Evolutionary conservation across 2,329 filamentous ascomycete genomes (phyloP).

Genomic region (Colletotrichum sojae): DNA sequence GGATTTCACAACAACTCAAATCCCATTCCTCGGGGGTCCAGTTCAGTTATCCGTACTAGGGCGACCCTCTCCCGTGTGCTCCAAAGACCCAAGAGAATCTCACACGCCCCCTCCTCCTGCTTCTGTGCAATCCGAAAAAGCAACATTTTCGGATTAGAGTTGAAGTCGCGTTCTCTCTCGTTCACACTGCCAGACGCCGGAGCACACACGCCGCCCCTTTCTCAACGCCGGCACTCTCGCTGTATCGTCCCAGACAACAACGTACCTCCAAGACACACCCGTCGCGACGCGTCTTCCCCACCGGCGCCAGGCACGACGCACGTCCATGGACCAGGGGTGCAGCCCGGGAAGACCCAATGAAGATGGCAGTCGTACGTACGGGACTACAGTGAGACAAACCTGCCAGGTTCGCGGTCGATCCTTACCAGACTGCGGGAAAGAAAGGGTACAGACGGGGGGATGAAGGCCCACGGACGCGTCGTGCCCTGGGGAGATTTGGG

Average conservation of each 20-base stretch:
- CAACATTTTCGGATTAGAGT: constrained; percentile 35
- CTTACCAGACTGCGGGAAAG: constrained; percentile 21
- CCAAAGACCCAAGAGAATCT: background rate
- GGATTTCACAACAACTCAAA: constrained; percentile 38
- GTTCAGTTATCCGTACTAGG: background rate
- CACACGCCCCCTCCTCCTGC: background rate
- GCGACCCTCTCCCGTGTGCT: background rate
- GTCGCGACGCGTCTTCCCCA: constrained; percentile 29
- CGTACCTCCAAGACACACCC: constrained; percentile 21
- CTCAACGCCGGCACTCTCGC: constrained; percentile 32
- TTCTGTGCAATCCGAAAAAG: constrained; percentile 6
- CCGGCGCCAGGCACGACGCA: constrained; percentile 31
- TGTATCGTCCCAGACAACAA: constrained; percentile 1
- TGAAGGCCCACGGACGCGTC: background rate
- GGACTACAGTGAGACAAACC: constrained; percentile 17
- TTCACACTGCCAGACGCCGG: constrained; percentile 21
- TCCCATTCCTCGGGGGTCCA: constrained; percentile 29
- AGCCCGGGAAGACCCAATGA: constrained; percentile 4
- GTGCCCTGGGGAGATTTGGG: background rate
- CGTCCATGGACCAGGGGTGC: constrained; percentile 5
- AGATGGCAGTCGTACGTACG: constrained; percentile 3
- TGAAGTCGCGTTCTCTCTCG: constrained; percentile 9
- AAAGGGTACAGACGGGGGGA: background rate
- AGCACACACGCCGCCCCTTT: constrained; percentile 4
- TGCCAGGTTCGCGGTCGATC: constrained; percentile 27